A percentile compares a stretch with the other conserved stretches of the same genome.
Conservation (phyloP, 257 asterid genomes). For the Thymus mandschuricus region DNA sequence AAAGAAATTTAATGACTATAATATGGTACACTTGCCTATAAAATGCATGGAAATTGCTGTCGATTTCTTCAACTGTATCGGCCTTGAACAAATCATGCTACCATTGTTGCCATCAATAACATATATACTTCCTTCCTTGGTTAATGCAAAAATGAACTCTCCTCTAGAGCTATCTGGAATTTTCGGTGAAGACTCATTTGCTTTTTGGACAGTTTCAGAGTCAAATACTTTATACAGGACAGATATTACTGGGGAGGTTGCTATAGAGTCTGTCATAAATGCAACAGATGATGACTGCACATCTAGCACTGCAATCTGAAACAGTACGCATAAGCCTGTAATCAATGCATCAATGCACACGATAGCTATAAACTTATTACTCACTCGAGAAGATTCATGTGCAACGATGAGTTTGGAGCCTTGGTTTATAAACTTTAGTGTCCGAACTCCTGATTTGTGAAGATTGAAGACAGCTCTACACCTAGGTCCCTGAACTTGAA, state of each 20-base stretch:
- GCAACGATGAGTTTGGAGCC: constrained; percentile 76
- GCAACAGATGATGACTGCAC: constrained; percentile 60
- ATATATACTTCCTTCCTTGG: constrained; percentile 62
- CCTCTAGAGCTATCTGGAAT: constrained; percentile 41
- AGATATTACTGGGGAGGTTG: constrained; percentile 55
- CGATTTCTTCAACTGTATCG: constrained; percentile 62
- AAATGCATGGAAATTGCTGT: constrained; percentile 72
- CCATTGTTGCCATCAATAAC: constrained; percentile 59
- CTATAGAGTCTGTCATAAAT: constrained; percentile 54
- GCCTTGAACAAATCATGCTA: constrained; percentile 54
- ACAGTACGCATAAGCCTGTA: constrained; percentile 31
- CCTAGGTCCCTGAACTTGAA: constrained; percentile 62
- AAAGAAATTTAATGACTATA: constrained; percentile 26
- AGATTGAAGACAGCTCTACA: constrained; percentile 72
- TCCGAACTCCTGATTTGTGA: constrained; percentile 61
- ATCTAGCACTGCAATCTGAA: constrained; percentile 86
- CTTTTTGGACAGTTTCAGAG: constrained; percentile 38
- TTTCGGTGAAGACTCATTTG: constrained; percentile 48
- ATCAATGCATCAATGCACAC: constrained; percentile 22
- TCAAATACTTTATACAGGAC: constrained; percentile 47
- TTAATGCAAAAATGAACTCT: constrained; percentile 59
- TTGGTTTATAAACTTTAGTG: constrained; percentile 54
- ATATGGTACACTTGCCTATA: constrained; percentile 68
- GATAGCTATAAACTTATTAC: constrained; percentile 39
- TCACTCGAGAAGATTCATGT: constrained; percentile 71